A percentile compares a stretch with the other conserved stretches of the same genome.
Evolutionary conservation across 169 alveolate species (phyloP).

Genomic region (Eimeria necatrix): DNA sequence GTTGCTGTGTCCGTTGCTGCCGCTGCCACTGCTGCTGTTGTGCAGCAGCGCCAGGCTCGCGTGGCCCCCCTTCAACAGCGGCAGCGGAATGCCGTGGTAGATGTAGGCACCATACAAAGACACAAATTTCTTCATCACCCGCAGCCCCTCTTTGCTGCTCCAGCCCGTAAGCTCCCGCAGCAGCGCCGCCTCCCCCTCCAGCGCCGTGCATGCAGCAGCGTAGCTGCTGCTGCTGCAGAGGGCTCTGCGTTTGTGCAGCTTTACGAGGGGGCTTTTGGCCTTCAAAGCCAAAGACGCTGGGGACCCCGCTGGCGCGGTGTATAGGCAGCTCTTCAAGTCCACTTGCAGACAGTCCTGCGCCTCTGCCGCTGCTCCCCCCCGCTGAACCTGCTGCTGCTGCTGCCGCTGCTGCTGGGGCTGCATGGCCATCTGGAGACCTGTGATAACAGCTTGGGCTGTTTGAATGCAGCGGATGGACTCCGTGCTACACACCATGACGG

Average conservation of each 20-base stretch:
- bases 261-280: slow-evolving; percentile 67
- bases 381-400: slow-evolving; percentile 11
- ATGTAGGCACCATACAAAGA: slow-evolving; percentile 63
- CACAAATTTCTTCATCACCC: slow-evolving; percentile 77
- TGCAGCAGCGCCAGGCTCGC: not conserved
- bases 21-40: slow-evolving; percentile 24
- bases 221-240: slow-evolving; percentile 50
- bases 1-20: not conserved
- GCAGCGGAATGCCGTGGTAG: slow-evolving; percentile 61
- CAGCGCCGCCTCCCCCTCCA: slow-evolving; percentile 54
- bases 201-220: slow-evolving; percentile 29
- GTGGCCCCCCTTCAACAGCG: not conserved
- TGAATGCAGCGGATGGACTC: slow-evolving; percentile 68
- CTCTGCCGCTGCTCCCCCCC: not conserved
- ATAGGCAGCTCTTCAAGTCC: slow-evolving; percentile 19
- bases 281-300: slow-evolving; percentile 48
- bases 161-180: slow-evolving; percentile 78
- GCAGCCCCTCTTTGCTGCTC: slow-evolving; percentile 62
- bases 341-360: not conserved
- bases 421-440: slow-evolving; percentile 39
- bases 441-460: slow-evolving; percentile 56
- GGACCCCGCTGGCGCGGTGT: slow-evolving; percentile 71
- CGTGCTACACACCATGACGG: slow-evolving; percentile 53
- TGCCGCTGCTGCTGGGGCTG: not conserved
- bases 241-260: slow-evolving; percentile 46